Conservation (phyloP, 2,329 filamentous ascomycete species). For the Apiospora arundinis region DNA sequence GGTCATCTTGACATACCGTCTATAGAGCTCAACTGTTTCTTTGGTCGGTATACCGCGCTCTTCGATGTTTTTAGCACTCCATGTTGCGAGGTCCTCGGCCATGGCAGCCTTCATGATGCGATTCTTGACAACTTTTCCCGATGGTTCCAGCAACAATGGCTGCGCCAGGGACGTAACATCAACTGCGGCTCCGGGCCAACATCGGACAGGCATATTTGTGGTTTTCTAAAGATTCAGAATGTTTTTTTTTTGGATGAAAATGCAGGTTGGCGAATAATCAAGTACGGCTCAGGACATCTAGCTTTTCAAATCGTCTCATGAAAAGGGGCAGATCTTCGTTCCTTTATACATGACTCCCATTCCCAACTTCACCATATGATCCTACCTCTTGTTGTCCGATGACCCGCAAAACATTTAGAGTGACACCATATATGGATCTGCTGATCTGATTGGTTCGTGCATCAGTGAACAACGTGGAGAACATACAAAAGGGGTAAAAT, state of each 20-base stretch:
- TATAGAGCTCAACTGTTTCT: background rate
- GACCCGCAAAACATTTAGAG: background rate
- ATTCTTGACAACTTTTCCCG: background rate
- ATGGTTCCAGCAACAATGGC: background rate
- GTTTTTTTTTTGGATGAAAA: background rate
- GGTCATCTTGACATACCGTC: background rate
- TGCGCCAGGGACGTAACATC: background rate
- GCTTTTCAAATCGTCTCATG: too few relatives aligned
- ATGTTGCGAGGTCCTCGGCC: background rate
- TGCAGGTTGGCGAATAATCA: too few relatives aligned
- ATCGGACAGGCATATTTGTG: background rate
- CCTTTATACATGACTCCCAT: background rate
- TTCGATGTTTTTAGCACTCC: background rate
- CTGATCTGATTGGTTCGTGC: background rate
- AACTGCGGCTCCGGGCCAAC: background rate
- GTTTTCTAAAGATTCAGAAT: background rate
- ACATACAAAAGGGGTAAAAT: background rate
- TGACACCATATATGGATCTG: too few relatives aligned
- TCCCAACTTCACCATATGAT: too few relatives aligned
- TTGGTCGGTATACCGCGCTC: background rate
- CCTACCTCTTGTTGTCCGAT: too few relatives aligned
- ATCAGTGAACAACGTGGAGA: background rate
- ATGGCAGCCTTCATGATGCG: constrained; percentile 1
- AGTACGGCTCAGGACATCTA: too few relatives aligned
- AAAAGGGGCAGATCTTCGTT: too few relatives aligned